Conservation (phyloP, 2,329 filamentous ascomycete genomes). For the Calonectria montana region DNA sequence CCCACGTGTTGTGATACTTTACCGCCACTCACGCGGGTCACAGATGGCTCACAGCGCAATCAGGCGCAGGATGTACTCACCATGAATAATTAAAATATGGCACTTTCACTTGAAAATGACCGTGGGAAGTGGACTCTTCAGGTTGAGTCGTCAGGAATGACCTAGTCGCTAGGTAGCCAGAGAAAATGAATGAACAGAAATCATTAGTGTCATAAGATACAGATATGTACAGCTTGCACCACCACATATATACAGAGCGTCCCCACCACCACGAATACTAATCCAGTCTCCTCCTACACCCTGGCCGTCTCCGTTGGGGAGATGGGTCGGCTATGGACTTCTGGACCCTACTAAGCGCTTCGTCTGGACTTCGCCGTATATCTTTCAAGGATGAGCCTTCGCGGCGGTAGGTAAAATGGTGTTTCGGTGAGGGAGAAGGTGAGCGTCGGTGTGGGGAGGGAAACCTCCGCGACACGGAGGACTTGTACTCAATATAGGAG, state of each 20-base stretch:
- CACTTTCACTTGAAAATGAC: conserved; percentile 38
- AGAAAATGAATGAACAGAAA: conserved; percentile 29
- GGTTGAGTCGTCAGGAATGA: conserved; percentile 30
- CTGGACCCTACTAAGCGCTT: conserved; percentile 59
- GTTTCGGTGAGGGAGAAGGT: conserved; percentile 50
- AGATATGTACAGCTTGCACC: conserved; percentile 51
- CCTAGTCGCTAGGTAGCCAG: conserved; percentile 24
- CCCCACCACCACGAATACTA: conserved; percentile 49
- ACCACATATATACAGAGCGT: conserved; percentile 54
- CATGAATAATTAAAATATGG: conserved; percentile 34
- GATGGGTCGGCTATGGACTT: conserved; percentile 56
- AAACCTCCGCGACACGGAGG: conserved; percentile 46
- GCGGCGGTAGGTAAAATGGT: conserved; percentile 44
- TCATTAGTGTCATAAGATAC: conserved; percentile 51
- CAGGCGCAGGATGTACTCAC: conserved; percentile 42
- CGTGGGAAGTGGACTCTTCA: conserved; percentile 22
- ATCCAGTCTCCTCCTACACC: conserved; percentile 53
- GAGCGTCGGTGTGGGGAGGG: conserved; percentile 48
- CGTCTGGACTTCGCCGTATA: conserved; percentile 59
- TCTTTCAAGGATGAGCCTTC: conserved; percentile 38
- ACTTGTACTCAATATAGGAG: conserved; percentile 53
- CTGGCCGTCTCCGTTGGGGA: conserved; percentile 52
- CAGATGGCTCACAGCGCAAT: conserved; percentile 34
- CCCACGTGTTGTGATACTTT: conserved; percentile 40
- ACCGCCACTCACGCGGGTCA: conserved; percentile 33